These are phyloP conservation scores for Aureobasidium sp. DNA, from an alignment of 2,329 filamentous ascomycete species.

Conservation along the genomic window DNA sequence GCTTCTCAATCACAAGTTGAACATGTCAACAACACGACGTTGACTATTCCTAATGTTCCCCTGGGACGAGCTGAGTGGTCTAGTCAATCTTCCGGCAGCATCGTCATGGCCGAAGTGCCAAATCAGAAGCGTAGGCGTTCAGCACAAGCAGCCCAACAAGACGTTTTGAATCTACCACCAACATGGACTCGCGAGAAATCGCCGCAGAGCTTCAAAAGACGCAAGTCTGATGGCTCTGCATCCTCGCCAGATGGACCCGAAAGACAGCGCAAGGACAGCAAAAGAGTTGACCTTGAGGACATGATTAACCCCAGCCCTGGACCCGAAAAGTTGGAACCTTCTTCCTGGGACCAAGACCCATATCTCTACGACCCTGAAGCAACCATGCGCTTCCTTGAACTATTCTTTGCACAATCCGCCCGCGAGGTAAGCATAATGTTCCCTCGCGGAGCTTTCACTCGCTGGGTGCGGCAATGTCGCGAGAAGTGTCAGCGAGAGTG, in stretches of 20 bases:
- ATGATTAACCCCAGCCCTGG: slow-evolving; percentile 21
- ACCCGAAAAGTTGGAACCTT: slow-evolving; percentile 27
- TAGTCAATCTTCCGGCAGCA: slow-evolving; percentile 6
- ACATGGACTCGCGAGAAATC: neutral
- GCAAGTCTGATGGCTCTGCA: slow-evolving; percentile 8
- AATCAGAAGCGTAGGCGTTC: slow-evolving; percentile 12
- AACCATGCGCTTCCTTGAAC: slow-evolving; percentile 46
- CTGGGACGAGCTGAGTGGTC: slow-evolving; percentile 10
- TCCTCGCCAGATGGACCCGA: neutral
- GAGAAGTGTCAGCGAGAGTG: slow-evolving; percentile 38
- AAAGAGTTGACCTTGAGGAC: slow-evolving; percentile 9
- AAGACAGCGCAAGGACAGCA: slow-evolving; percentile 16
- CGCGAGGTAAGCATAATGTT: slow-evolving; percentile 51
- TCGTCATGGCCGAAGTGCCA: neutral
- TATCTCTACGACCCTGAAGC: slow-evolving; percentile 44
- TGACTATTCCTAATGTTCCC: neutral
- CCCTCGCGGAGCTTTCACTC: slow-evolving; percentile 46
- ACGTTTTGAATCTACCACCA: slow-evolving; percentile 16
- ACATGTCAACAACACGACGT: neutral
- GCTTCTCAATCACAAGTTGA: slow-evolving; percentile 24
- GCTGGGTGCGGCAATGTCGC: slow-evolving; percentile 48
- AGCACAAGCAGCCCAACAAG: slow-evolving; percentile 13
- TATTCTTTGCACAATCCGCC: slow-evolving; percentile 54
- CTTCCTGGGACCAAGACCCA: slow-evolving; percentile 46
- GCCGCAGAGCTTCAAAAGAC: neutral